phyloP scores from a whole-genome alignment of 176 grass and related monocot species.

The Dactylis glomerata region DNA sequence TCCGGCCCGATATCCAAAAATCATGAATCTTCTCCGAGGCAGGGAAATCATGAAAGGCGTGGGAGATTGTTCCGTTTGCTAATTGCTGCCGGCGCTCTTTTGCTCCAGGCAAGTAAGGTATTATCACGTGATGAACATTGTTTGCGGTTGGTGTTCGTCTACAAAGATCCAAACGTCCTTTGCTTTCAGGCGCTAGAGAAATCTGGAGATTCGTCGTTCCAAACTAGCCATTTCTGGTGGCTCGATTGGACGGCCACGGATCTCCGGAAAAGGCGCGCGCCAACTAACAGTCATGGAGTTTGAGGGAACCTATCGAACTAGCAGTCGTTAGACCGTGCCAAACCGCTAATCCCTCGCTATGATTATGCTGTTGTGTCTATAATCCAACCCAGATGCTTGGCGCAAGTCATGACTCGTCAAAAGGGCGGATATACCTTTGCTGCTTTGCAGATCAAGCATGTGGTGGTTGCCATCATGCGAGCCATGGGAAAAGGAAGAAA shows the following conservation, averaged over 20 bases:
- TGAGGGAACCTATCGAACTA: constrained; percentile 4
- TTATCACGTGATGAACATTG: neutral
- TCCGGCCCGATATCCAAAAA: neutral
- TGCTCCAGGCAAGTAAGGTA: neutral
- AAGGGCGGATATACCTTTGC: constrained; percentile 21
- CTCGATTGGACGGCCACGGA: neutral
- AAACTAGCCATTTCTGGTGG: neutral
- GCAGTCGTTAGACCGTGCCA: constrained; percentile 26
- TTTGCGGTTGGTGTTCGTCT: neutral
- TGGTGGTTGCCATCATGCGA: constrained; percentile 20
- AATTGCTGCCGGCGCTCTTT: neutral
- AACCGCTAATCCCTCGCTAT: neutral
- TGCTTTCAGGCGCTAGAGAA: neutral
- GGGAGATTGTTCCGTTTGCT: neutral
- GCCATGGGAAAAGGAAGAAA: neutral
- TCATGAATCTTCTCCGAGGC: neutral
- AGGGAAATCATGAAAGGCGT: neutral
- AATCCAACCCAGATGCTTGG: neutral
- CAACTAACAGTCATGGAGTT: constrained; percentile 11
- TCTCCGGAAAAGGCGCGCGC: neutral
- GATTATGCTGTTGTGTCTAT: neutral
- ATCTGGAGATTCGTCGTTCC: neutral
- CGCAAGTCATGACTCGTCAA: neutral
- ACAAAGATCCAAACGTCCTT: neutral
- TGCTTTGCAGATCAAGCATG: constrained; percentile 24